Conservation (phyloP, 148 eudicot genomes). For the Fagopyrum homotropicum region DNA sequence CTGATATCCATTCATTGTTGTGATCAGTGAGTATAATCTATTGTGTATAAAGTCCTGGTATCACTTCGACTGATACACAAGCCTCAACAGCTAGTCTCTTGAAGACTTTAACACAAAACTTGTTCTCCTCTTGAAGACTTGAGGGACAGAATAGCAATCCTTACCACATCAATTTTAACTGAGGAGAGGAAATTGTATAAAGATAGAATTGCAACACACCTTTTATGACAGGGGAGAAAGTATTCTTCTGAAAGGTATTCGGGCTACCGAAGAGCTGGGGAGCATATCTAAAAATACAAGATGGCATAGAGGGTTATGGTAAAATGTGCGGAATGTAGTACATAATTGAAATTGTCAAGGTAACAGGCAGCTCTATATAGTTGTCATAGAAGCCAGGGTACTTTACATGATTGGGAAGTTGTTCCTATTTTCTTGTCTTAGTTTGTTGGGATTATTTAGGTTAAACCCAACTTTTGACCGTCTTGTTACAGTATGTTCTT, state of each 20-base stretch:
- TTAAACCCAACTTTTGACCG: not conserved
- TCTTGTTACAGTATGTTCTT: not conserved
- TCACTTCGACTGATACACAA: not conserved
- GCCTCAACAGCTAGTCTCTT: not conserved
- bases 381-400: not conserved
- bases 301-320: not conserved
- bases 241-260: not conserved
- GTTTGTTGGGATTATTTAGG: not conserved
- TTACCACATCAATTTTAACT: not conserved
- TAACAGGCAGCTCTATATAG: not conserved
- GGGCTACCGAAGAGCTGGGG: not conserved
- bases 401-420: not conserved
- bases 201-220: conserved; percentile 24
- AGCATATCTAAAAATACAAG: not conserved
- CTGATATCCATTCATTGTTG: not conserved
- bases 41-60: not conserved
- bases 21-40: not conserved
- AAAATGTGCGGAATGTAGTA: not conserved
- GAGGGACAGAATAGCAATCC: not conserved
- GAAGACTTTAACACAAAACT: not conserved
- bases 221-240: conserved; percentile 1
- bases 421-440: not conserved
- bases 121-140: not conserved
- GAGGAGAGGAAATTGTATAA: not conserved
- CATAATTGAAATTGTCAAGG: not conserved